A percentile compares a stretch with the other conserved stretches of the same genome.
phyloP scores from a whole-genome alignment of 345 rosid species.

The Populus simonii region DNA sequence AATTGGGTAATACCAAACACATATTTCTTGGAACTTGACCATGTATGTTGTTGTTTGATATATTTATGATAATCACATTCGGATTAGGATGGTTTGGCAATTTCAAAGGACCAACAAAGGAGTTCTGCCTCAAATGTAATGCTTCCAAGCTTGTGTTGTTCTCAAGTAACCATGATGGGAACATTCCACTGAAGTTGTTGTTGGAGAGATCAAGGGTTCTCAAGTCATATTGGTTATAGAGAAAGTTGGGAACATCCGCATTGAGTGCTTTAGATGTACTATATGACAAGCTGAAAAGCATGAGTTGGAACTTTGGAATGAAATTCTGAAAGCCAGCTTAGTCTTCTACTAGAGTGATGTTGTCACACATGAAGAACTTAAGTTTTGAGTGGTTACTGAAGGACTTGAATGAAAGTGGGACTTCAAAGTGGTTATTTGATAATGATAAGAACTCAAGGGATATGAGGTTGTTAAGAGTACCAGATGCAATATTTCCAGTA shows the following conservation, averaged over 20 bases:
- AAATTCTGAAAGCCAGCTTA: neutral
- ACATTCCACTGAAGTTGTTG: neutral
- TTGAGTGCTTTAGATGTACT: neutral
- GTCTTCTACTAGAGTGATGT: neutral
- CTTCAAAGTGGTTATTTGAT: neutral
- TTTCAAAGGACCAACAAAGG: neutral
- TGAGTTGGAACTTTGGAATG: neutral
- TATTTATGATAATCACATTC: neutral
- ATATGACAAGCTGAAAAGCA: neutral
- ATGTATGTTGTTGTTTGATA: neutral
- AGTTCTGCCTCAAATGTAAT: neutral
- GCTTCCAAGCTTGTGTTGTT: conserved; percentile 15
- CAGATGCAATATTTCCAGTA: neutral
- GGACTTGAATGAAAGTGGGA: neutral
- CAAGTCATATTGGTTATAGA: conserved; percentile 9
- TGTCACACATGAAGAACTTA: neutral
- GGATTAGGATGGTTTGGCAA: neutral
- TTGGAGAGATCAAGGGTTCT: neutral
- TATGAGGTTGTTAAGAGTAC: neutral
- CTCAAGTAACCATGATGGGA: conserved; percentile 26
- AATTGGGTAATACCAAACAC: conserved; percentile 1
- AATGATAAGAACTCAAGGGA: conserved; percentile 1
- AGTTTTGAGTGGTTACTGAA: conserved; percentile 21
- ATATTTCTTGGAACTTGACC: conserved; percentile 17
- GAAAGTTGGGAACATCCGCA: neutral